These are phyloP conservation scores for Peronospora farinosa DNA, from an alignment of 352 stramenopile species.

Conservation along the genomic window DNA sequence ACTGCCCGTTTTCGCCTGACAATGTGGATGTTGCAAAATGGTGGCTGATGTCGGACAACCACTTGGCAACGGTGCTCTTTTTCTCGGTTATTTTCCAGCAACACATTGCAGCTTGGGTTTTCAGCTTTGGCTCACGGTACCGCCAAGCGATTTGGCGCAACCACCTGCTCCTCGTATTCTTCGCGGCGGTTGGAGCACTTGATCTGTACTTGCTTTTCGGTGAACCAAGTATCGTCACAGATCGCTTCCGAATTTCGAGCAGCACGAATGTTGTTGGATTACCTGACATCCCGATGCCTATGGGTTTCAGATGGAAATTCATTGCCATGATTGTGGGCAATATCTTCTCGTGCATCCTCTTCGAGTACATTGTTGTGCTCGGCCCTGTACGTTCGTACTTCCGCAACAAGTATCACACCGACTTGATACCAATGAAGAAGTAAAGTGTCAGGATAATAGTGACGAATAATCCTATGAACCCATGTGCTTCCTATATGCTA, in stretches of 20 bases:
- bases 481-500: no score
- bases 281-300: constrained; percentile 37
- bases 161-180: constrained; percentile 33
- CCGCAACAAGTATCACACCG: constrained; percentile 31
- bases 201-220: constrained; percentile 41
- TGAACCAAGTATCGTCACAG: constrained; percentile 31
- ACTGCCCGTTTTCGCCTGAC: constrained; percentile 39
- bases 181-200: constrained; percentile 19
- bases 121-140: constrained; percentile 42
- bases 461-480: neutral
- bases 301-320: constrained; percentile 34
- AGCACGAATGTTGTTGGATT: constrained; percentile 46
- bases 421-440: constrained; percentile 27
- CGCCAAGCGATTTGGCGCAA: constrained; percentile 42
- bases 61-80: constrained; percentile 29
- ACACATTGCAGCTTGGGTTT: constrained; percentile 25
- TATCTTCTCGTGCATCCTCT: constrained; percentile 25
- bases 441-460: constrained; percentile 3
- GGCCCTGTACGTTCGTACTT: constrained; percentile 33
- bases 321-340: constrained; percentile 29
- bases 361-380: constrained; percentile 35
- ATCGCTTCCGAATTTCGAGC: constrained; percentile 46
- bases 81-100: constrained; percentile 33
- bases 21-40: constrained; percentile 37
- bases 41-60: constrained; percentile 44